Base-by-base conservation (phyloP, 352 stramenopile genomes). In the Globisporangium acanthophoron region DNA sequence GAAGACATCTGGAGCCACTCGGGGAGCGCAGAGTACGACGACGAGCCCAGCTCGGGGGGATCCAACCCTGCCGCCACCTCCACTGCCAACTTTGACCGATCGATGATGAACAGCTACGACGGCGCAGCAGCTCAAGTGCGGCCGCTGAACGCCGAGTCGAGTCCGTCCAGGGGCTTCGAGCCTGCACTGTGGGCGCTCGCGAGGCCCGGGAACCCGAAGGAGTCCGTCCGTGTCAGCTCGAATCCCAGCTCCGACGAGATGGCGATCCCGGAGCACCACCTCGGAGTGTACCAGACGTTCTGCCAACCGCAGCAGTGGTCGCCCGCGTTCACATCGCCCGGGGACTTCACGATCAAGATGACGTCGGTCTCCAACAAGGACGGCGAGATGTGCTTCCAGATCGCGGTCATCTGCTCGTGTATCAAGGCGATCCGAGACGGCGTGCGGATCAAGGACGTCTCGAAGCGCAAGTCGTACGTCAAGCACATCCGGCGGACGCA, bases 341-440 rank as follows among this genome's bases (percentile, higher is more conserved):
- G 78, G 1, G 84, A 93, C 52, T 93, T 91, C 52, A 93, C 84
- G 2, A 72, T 91, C 54, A 86, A 85, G 45, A 81, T 88, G 60
- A 64, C 73, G 3, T 71, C 69, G 1, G 78, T 80, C 4, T 69
- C 55, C 21, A 61, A 73, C 8, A 64, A 71, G 18, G 62, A 73
- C 39, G 73, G 77, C 3, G 69, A 84, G 29, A 53, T 80, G 27
- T 67, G 67, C 37, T 76, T 87, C 47, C 59, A 69, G 41, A 70
- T 89, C 39, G 77, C 80, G 33, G 69, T 87, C 24, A 79, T 89
- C 51, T 87, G 77, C 46, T 76, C 70, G 60, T 85, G 68, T 20
- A 74, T 79, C 31, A 68, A 66, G 48, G 73, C 74, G 6, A 62
- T 92, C 55, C 73, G 72, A 35, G 80, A 89, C 58, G 67, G 65